A percentile compares a stretch with the other conserved stretches of the same genome.
Evolutionary conservation across 2,329 filamentous ascomycete genomes (phyloP).

Genomic region (Hymenoscyphus occultus): DNA sequence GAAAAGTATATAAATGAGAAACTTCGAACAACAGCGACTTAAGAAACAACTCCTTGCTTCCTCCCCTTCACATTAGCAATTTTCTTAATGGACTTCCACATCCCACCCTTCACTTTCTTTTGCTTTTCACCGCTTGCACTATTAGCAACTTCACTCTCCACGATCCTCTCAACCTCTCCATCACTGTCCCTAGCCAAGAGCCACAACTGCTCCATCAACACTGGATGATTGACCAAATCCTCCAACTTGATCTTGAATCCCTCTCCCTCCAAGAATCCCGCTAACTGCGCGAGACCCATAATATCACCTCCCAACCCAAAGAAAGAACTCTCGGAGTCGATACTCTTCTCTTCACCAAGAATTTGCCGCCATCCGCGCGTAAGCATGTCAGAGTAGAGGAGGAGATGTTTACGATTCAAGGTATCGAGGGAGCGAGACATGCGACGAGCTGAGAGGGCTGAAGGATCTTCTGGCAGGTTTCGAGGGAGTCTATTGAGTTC

Average conservation of each 20-base stretch:
- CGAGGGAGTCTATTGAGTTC: background rate
- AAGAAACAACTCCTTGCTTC: background rate
- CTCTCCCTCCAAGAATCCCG: constrained; percentile 8
- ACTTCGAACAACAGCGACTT: background rate
- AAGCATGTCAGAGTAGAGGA: constrained; percentile 9
- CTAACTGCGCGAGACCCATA: constrained; percentile 16
- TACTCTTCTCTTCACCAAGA: constrained; percentile 5
- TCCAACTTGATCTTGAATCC: constrained; percentile 17
- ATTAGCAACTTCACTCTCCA: background rate
- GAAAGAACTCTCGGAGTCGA: constrained; percentile 13
- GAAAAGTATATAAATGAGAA: background rate
- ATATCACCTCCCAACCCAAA: constrained; percentile 18
- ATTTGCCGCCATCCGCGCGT: constrained; percentile 10
- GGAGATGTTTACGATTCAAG: constrained; percentile 7
- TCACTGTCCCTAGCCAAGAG: constrained; percentile 7
- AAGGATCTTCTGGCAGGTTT: background rate
- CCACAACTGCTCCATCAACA: constrained; percentile 18
- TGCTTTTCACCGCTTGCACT: background rate
- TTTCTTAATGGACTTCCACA: background rate
- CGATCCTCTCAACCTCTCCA: background rate
- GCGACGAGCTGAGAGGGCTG: background rate
- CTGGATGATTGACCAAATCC: constrained; percentile 18
- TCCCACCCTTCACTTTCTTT: constrained; percentile 1
- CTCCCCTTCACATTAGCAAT: background rate
- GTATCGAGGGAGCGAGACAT: constrained; percentile 3